Evolutionary conservation across 805 yeast species (phyloP), one percentile per base, ranked within the genome.

Genomic region (Hanseniaspora lindneri): DNA sequence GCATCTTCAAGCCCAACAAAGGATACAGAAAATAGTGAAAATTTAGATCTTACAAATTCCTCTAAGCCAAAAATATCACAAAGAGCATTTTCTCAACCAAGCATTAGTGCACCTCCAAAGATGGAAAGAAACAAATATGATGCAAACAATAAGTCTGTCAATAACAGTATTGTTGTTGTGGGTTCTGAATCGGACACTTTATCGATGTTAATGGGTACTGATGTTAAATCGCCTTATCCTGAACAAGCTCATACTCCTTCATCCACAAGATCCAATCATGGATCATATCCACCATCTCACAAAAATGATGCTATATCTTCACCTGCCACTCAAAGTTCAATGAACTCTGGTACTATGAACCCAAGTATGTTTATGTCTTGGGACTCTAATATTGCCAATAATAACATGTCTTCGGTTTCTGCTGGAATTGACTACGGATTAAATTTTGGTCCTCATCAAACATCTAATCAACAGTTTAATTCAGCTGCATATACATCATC

Each of bases 41-140:
- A 8, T 5, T 4, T 24, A 3, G 25, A 37, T 24, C 6, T 9
- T 3, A 3, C n/a, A 7, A 35, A 35, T 20, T 27, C 20, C 8
- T 13, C 4, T 3, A 46, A 46, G 21, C 49, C 49, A 17, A 46
- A 46, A 24, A 23, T 46, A 32, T 23, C 41, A n/a, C 49, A 46
- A 39, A 46, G 49, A 25, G 42, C 49, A 6, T 20, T 32, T 19
- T 46, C 49, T 8, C 49, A 46, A 14, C 49, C 49, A 19, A 32
- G 16, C 9, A 39, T 46, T 10, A 46, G 39, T 19, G 30, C n/a
- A n/a, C 20, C 39, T 14, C n/a, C 20, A 17, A 17, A 13, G n/a
- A 13, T 24, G 4, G 28, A 17, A 19, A 20, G 19, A 20, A 39
- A 20, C 14, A 46, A 46, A 21, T 13, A 16, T 3, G 49, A 39